Evolutionary conservation across 768 basidiomycete species (phyloP).

Genomic region (Leccinum ochraceum): DNA sequence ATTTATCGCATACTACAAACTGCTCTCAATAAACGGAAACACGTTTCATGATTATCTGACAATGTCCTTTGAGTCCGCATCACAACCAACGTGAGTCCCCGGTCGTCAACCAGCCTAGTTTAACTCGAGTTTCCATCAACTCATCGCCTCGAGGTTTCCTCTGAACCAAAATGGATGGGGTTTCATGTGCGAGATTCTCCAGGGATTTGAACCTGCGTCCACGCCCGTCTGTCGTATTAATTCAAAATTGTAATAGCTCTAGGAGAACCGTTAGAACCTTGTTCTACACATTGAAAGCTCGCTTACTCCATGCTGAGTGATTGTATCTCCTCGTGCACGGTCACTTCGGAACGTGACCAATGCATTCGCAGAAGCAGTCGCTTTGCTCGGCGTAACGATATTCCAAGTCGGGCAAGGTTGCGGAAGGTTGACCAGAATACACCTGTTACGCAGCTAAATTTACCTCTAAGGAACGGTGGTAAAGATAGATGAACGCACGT

Average conservation of each 20-base stretch:
- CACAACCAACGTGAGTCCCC: neutral
- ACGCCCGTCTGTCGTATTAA: conserved; percentile 17
- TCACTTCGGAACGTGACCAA: conserved; percentile 27
- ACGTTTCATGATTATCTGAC: neutral
- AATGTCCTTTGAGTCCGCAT: neutral
- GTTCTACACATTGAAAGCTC: neutral
- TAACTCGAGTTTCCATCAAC: conserved; percentile 7
- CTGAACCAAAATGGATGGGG: conserved; percentile 31
- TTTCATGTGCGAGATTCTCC: conserved; percentile 29
- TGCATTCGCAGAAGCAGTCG: conserved; percentile 27
- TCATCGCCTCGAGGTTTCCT: conserved; percentile 29
- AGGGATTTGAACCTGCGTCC: conserved; percentile 22
- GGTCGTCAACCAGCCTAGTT: neutral
- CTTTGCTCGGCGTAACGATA: conserved; percentile 20
- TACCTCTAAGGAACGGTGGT: neutral
- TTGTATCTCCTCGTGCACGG: conserved; percentile 24
- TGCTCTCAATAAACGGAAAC: neutral
- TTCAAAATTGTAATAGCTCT: conserved; percentile 31
- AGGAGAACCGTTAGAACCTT: neutral
- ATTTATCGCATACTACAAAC: neutral
- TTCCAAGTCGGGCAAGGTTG: conserved; percentile 24
- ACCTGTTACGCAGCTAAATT: conserved; percentile 8
- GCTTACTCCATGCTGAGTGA: conserved; percentile 27
- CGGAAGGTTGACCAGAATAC: conserved; percentile 28
- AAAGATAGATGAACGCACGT: conserved; percentile 16